Evolutionary conservation across 345 rosid species (phyloP).

Genomic region (Eucalyptus globulus): DNA sequence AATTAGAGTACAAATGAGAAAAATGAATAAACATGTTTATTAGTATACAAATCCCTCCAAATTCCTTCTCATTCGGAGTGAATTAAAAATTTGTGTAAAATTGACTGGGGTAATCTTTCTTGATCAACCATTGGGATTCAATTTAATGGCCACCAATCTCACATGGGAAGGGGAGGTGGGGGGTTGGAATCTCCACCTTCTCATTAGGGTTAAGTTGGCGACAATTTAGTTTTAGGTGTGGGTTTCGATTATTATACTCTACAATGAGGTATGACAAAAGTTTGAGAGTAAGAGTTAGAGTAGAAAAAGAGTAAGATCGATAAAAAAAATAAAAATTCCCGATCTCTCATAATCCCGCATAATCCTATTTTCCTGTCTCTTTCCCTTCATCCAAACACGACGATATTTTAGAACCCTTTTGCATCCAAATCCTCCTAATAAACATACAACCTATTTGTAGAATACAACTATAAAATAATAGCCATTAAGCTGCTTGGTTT

Average conservation of each 20-base stretch:
- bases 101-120: no score
- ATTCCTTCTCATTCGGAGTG: not conserved
- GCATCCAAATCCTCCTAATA: not conserved
- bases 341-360: not conserved
- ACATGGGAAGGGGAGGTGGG: no score
- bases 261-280: fast-evolving
- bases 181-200: fast-evolving
- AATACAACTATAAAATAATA: not conserved
- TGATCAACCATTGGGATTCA: fast-evolving
- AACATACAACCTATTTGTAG: not conserved
- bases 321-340: no score
- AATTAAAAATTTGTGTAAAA: no score
- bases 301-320: fast-evolving
- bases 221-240: fast-evolving
- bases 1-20: not conserved
- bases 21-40: not conserved
- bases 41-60: not conserved
- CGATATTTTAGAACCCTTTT: not conserved
- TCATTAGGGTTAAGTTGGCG: fast-evolving
- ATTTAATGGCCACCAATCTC: fast-evolving
- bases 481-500: not conserved
- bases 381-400: not conserved
- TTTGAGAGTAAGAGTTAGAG: no score
- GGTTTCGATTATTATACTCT: fast-evolving
- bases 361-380: not conserved